Base-by-base conservation (phyloP, 1,284 basidiomycete species). In the Malassezia restricta region DNA sequence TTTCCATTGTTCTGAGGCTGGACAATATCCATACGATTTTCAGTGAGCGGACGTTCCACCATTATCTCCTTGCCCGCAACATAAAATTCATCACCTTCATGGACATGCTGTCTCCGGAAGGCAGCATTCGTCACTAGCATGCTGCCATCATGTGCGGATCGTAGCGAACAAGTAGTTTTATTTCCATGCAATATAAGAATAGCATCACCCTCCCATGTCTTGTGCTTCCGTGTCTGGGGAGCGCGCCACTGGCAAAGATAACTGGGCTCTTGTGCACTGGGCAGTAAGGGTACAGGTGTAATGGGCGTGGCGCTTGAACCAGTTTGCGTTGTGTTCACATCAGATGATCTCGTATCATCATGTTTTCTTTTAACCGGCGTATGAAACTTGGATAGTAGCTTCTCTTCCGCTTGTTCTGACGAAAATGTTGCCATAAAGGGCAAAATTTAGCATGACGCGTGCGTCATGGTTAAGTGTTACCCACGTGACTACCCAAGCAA, bases 171-270 rank as follows among this genome's bases (percentile, higher is more conserved):
- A 3, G 58, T 56, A 11, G 55, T 52, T 9, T 62, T 62, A 6
- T 40, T 53, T 12, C 51, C 46, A 30, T 67, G 58, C 31, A 68
- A 54, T 32, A 66, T 56, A 28, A 73, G 63, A 8, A 75, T 54
- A 0, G 65, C 74, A 51, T 75, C 75, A 6, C 66, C 85, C 62
- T 90, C 87, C 87, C 87, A 91, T 1, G 83, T 87, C 73, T 87
- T 87, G 69, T 89, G 81, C 75, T 89, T 91, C 73, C 80, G 83
- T 20, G 76, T 76, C 65, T 86, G 83, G 28, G 81, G 82, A 64
- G 83, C 85, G 24, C 87, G 79, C 64, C 65, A 73, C 9, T 60
- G 59, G 54, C 68, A 71, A 17, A 67, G 50, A 42, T 61, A 72
- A 47, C 60, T 69, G 3, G 63, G 63, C 9, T 63, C 65, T 6